phyloP scores from a whole-genome alignment of 257 asterid species.

The Solanum chiquidenum region DNA sequence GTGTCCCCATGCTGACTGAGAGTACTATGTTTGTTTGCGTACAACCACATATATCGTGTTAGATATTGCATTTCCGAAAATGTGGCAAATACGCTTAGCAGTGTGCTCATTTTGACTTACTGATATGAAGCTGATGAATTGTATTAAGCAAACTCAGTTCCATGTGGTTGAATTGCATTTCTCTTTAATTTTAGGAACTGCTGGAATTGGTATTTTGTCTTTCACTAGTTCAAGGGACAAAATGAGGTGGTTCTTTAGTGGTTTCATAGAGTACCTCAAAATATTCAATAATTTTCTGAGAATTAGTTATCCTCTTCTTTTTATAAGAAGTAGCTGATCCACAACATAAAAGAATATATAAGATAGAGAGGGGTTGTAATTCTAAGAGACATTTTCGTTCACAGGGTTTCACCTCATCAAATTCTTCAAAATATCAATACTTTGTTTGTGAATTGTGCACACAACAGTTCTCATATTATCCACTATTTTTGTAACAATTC shows the following conservation, averaged over 20 bases:
- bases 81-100: neutral
- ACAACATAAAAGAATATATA: neutral
- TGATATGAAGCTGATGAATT: constrained; percentile 37
- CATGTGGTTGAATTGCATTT: constrained; percentile 84
- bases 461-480: constrained; percentile 49
- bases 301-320: constrained; percentile 63
- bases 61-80: neutral
- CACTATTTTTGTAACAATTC: constrained; percentile 24
- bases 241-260: neutral
- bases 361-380: neutral
- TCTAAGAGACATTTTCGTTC: neutral
- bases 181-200: constrained; percentile 57
- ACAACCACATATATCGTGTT: neutral
- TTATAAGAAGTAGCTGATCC: constrained; percentile 52
- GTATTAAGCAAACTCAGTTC: constrained; percentile 55
- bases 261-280: constrained; percentile 37
- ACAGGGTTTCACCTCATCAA: constrained; percentile 42
- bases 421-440: constrained; percentile 64
- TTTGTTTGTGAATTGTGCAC: constrained; percentile 71
- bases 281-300: constrained; percentile 42
- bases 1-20: constrained; percentile 46
- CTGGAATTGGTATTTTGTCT: constrained; percentile 16
- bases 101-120: constrained; percentile 24
- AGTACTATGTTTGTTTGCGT: constrained; percentile 49
- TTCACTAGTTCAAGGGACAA: neutral